Base-by-base conservation (phyloP, 1,284 basidiomycete species). In the Papiliotrema fonsecae region DNA sequence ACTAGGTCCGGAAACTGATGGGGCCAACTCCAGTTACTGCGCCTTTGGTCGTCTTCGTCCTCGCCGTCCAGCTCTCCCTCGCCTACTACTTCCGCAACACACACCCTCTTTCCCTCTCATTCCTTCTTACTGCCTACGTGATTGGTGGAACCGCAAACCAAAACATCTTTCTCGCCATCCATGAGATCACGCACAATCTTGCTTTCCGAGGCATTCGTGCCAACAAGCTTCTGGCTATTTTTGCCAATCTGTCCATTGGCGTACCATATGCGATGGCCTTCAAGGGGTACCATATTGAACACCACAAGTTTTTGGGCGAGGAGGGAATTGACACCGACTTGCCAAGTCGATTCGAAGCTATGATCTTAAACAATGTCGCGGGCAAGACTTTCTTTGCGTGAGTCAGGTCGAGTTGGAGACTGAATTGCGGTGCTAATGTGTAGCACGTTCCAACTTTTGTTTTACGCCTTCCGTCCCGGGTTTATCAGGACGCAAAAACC, bases 321-420 rank as follows among this genome's bases (percentile, higher is more conserved):
- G 93, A 98, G 62, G 92, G 90, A 3, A 82, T 97, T 48, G 94
- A 98, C 64, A 67, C 92, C 3, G 94, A 98, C 68, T 77, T 98
- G 22, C 94, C 94, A 1, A 90, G 92, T 3, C 78, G 79, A 39
- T 52, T 94, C 6, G 94, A 98, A 70, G 80, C 96, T 27, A 57
- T 93, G 39, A 81, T 86, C 45, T 77, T 98, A 49, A 91, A 92
- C 73, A 97, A 97, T 66, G 93, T 98, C 6, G 81, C 96, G 5
- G 94, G 94, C 43, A 98, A 98, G 73, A 86, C 93, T 1, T 97
- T 98, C 73, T 98, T 98, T 67, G 90, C 89, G 88, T 90, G 65
- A 55, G 85, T 79, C 36, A 9, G 21, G 6, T 3, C 10, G 30
- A 27, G 27, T n/a, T 3, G 24, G 19, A 13, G 25, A n/a, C 13